phyloP scores from a whole-genome alignment of 805 yeast species.

The Danielia oregonensis region DNA sequence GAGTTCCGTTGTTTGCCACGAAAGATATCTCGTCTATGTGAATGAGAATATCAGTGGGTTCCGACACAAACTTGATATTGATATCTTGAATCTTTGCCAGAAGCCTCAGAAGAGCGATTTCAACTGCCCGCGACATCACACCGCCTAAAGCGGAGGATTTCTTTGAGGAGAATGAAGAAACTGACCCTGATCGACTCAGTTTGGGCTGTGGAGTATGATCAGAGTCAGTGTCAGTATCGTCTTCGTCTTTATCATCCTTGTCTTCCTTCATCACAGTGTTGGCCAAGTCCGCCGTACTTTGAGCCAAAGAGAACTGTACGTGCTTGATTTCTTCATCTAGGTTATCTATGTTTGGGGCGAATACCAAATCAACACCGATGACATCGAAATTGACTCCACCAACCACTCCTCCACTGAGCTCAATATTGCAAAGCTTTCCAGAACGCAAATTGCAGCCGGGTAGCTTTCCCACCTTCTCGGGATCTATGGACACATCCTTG shows the following conservation, averaged over 20 bases:
- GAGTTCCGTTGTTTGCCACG: slow-evolving; percentile 44
- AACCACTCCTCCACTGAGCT: slow-evolving; percentile 57
- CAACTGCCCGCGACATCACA: slow-evolving; percentile 62
- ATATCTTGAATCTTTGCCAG: slow-evolving; percentile 48
- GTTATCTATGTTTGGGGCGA: slow-evolving; percentile 33
- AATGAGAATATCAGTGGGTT: slow-evolving; percentile 34
- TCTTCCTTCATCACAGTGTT: slow-evolving; percentile 41
- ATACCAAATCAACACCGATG: slow-evolving; percentile 45
- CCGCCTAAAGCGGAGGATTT: slow-evolving; percentile 43
- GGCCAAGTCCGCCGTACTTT: slow-evolving; percentile 74
- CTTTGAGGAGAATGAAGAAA: slow-evolving; percentile 19
- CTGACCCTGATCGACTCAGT: slow-evolving; percentile 6
- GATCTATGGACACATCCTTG: slow-evolving; percentile 65
- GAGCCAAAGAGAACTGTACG: slow-evolving; percentile 54
- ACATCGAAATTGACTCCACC: slow-evolving; percentile 69
- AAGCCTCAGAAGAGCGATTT: slow-evolving; percentile 60
- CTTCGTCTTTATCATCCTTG: slow-evolving; percentile 13
- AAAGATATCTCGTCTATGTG: slow-evolving; percentile 27
- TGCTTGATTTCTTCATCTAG: slow-evolving; percentile 24
- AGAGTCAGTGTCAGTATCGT: slow-evolving; percentile 6
- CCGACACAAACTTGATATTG: slow-evolving; percentile 47
- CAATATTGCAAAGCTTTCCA: slow-evolving; percentile 56
- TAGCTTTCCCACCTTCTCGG: slow-evolving; percentile 58
- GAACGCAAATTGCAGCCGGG: slow-evolving; percentile 63
- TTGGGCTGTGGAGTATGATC: background rate